Percentiles rank a stretch among this genome's conserved stretches.
Conservation (phyloP, 257 asterid genomes). For the Nicotiana sylvestris region DNA sequence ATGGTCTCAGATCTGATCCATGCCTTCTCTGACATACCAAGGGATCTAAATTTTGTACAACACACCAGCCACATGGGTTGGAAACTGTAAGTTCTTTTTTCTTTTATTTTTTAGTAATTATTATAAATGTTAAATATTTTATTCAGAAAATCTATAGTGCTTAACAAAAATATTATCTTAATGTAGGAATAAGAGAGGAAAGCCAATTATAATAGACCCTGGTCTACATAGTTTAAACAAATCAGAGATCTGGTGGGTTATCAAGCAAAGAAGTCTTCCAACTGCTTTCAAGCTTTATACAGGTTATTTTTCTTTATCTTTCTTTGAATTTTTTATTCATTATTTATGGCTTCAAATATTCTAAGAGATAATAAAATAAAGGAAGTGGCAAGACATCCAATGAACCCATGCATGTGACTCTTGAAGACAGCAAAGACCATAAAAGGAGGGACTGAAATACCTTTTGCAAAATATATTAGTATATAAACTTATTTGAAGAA, state of each 20-base stretch:
- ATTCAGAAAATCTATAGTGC: neutral
- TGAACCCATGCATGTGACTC: slow-evolving; percentile 36
- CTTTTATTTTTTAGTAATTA: too few species aligned
- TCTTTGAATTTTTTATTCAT: neutral
- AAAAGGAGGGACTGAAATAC: neutral
- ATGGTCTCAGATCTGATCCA: slow-evolving; percentile 67
- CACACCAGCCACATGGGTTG: slow-evolving; percentile 91
- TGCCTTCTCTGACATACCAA: slow-evolving; percentile 72
- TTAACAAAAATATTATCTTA: neutral
- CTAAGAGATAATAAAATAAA: slow-evolving; percentile 18
- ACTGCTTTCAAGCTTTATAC: slow-evolving; percentile 90
- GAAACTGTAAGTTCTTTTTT: slow-evolving; percentile 48
- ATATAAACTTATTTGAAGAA: too few species aligned
- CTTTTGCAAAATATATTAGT: neutral
- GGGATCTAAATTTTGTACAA: slow-evolving; percentile 75
- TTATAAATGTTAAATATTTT: too few species aligned
- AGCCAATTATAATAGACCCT: slow-evolving; percentile 82
- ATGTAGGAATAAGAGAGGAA: slow-evolving; percentile 75
- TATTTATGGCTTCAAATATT: neutral
- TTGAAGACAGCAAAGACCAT: slow-evolving; percentile 16
- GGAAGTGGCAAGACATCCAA: slow-evolving; percentile 1
- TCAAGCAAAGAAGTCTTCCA: slow-evolving; percentile 83
- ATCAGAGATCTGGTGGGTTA: slow-evolving; percentile 89
- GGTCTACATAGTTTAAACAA: slow-evolving; percentile 69
- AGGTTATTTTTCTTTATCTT: slow-evolving; percentile 36